These are phyloP conservation scores for Fusarium chaquense DNA, from an alignment of 2,329 filamentous ascomycete species.

Conservation along the genomic window DNA sequence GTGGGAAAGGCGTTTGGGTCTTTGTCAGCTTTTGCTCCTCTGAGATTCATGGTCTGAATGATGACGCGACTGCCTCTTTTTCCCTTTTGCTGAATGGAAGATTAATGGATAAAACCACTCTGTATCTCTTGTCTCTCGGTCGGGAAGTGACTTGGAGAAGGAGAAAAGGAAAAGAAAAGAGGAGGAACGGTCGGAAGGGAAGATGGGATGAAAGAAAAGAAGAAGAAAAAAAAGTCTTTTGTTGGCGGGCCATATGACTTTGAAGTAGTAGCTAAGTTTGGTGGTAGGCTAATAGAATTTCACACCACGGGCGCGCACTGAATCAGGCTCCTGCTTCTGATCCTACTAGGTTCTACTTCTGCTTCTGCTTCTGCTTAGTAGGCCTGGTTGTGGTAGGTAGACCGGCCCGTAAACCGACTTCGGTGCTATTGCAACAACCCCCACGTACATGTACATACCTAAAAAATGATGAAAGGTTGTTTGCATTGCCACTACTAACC, in stretches of 20 bases:
- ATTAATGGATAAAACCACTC: background rate
- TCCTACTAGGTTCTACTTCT: no score
- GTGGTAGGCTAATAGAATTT: conserved; percentile 16
- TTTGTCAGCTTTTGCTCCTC: conserved; percentile 16
- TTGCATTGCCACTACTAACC: background rate
- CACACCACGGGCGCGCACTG: conserved; percentile 13
- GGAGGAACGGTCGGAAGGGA: background rate
- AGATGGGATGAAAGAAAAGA: background rate
- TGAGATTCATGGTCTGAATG: conserved; percentile 27
- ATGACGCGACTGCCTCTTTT: background rate
- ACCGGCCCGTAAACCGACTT: conserved; percentile 31
- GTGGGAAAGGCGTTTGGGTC: conserved; percentile 32
- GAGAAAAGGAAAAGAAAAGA: background rate
- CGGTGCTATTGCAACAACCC: conserved; percentile 14
- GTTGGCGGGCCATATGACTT: conserved; percentile 26
- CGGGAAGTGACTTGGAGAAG: background rate
- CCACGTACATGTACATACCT: conserved; percentile 10
- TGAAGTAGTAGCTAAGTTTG: conserved; percentile 13
- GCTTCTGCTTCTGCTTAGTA: background rate
- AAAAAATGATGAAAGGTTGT: no score
- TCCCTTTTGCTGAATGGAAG: background rate
- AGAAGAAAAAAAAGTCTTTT: conserved; percentile 19
- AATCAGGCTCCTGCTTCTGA: conserved; percentile 13
- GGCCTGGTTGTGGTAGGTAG: conserved; percentile 10
- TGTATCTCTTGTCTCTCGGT: background rate